Conservation (phyloP, 176 grass and related monocot genomes). For the Eremochloa ophiuroides region DNA sequence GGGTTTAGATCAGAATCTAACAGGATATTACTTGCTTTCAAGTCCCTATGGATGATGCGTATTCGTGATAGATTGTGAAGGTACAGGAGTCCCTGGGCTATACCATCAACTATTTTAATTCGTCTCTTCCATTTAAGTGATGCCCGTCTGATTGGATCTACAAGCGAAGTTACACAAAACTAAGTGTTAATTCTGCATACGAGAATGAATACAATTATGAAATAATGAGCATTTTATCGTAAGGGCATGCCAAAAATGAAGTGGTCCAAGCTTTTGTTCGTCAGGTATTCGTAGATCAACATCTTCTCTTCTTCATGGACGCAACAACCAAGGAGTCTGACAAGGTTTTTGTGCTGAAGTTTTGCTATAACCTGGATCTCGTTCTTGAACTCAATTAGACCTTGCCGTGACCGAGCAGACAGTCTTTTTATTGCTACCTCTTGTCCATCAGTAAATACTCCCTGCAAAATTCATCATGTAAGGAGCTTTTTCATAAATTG, state of each 20-base stretch:
- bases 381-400: conserved; percentile 68
- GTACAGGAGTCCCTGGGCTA: conserved; percentile 49
- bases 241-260: conserved; percentile 54
- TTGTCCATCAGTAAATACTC: conserved; percentile 45
- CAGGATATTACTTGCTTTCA: conserved; percentile 75
- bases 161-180: not conserved
- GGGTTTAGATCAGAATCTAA: conserved; percentile 60
- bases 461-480: conserved; percentile 32
- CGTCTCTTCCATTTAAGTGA: conserved; percentile 42
- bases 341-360: conserved; percentile 54
- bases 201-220: not conserved
- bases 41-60: conserved; percentile 56
- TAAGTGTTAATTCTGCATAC: not conserved
- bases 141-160: conserved; percentile 29
- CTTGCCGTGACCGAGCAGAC: conserved; percentile 45
- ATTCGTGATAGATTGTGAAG: conserved; percentile 54
- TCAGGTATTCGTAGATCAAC: conserved; percentile 66
- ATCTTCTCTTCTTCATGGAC: conserved; percentile 52
- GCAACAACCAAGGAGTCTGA: conserved; percentile 49
- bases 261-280: conserved; percentile 75
- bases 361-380: conserved; percentile 55
- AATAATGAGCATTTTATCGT: not conserved
- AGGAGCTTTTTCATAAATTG: not conserved
- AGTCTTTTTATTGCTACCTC: conserved; percentile 67
- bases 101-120: conserved; percentile 38